Base-by-base conservation (phyloP, 257 asterid genomes). In the Mitragyna speciosa region DNA sequence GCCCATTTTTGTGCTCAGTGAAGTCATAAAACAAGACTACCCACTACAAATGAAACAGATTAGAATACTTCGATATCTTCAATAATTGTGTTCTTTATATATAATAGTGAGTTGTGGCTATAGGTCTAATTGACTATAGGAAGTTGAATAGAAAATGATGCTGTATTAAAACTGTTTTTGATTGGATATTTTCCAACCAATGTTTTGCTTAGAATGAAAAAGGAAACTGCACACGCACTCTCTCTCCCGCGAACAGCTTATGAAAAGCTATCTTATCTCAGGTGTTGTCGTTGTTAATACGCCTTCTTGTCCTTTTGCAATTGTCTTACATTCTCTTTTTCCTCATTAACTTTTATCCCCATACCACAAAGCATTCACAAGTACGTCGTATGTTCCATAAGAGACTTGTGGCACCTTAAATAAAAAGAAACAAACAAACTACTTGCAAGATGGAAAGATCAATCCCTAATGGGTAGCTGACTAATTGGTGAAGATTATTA, bases 111-210 rank as follows among this genome's bases (percentile, higher is more conserved):
- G 59, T 43, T 30, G 73, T 70, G 72, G 61, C n/a, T 63, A 72
- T 48, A 72, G 82, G 66, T 67, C 49, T 17, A 59, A 80, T 51
- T 49, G 75, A 71, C 75, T 71, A 39, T 69, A 48, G 28, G 19
- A 33, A 79, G 36, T 61, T 41, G 64, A 56, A 63, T 5, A 79
- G 72, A 75, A 79, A 65, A 74, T 51, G 70, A 24, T 45, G 39
- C 17, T 8, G 15, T 63, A 63, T 74, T 43, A 31, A 2, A 30
- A 51, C 79, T 39, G n/a, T 70, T 80, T 56, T 31, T 76, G 64
- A 79, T 76, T 83, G 83, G 76, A 75, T 79, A 51, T 75, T 83
- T 79, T 72, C 49, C 72, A 79, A 70, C 72, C 69, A 79, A 73
- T 52, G 80, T 68, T 73, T 73, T 82, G 68, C 65, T 78, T 22